phyloP scores from a whole-genome alignment of 768 basidiomycete genomes.

The Galerina sulciceps region DNA sequence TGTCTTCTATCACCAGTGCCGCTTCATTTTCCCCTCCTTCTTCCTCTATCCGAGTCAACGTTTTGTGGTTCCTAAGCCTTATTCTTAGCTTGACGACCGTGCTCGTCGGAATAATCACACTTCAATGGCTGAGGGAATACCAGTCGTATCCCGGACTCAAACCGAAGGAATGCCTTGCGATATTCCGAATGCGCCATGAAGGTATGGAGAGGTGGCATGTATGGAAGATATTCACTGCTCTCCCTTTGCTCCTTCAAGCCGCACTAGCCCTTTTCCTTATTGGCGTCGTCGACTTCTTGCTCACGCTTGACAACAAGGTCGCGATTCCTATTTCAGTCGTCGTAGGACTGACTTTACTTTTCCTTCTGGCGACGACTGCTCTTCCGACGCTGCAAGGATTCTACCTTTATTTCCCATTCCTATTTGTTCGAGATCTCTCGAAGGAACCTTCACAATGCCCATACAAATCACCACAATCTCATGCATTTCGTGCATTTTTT shows the following conservation, averaged over 20 bases:
- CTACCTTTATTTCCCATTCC: neutral
- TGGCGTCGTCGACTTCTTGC: slow-evolving; percentile 27
- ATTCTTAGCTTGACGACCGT: slow-evolving; percentile 14
- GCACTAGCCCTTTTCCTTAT: slow-evolving; percentile 31
- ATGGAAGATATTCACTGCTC: slow-evolving; percentile 22
- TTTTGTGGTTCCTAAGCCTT: slow-evolving; percentile 18
- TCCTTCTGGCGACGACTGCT: slow-evolving; percentile 26
- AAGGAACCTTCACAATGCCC: slow-evolving; percentile 10
- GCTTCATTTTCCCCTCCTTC: neutral
- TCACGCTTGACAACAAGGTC: slow-evolving; percentile 13
- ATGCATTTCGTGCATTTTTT: neutral
- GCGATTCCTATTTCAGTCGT: slow-evolving; percentile 21
- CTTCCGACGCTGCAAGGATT: slow-evolving; percentile 25
- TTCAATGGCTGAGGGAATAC: slow-evolving; percentile 21
- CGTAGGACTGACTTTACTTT: slow-evolving; percentile 18
- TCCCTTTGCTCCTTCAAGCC: slow-evolving; percentile 29
- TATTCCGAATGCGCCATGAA: slow-evolving; percentile 28
- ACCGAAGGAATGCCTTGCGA: slow-evolving; percentile 5
- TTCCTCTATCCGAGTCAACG: slow-evolving; percentile 14
- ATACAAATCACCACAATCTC: slow-evolving; percentile 14
- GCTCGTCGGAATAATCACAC: slow-evolving; percentile 11
- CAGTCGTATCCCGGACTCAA: slow-evolving; percentile 5
- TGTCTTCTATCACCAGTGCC: neutral
- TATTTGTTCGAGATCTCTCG: slow-evolving; percentile 2
- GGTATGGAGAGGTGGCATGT: slow-evolving; percentile 30